Conservation (phyloP, 495 filamentous ascomycete genomes). For the Alectoria sarmentosa region DNA sequence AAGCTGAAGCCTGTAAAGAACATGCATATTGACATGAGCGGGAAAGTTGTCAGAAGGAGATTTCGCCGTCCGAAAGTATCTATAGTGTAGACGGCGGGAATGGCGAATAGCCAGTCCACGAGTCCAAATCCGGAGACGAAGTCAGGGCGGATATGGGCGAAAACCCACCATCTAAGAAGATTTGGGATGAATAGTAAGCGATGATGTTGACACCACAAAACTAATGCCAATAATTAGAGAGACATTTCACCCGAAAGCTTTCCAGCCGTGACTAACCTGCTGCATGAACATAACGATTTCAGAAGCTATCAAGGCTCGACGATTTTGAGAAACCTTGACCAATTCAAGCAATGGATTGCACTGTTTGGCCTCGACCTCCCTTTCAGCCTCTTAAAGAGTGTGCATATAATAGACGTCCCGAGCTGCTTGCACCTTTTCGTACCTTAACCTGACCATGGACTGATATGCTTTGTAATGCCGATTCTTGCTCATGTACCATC, state of each 20-base stretch:
- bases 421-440: constrained; percentile 67
- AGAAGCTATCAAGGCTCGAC: constrained; percentile 67
- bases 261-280: constrained; percentile 45
- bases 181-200: constrained; percentile 47
- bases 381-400: constrained; percentile 61
- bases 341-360: constrained; percentile 60
- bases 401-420: constrained; percentile 80
- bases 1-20: constrained; percentile 79
- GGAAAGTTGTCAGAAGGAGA: constrained; percentile 69
- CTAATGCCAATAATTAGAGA: constrained; percentile 22
- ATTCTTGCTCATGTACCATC: constrained; percentile 72
- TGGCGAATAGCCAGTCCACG: constrained; percentile 11
- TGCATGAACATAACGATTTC: constrained; percentile 85
- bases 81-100: constrained; percentile 13
- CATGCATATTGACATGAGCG: constrained; percentile 59
- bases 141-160: constrained; percentile 48
- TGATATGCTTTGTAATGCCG: constrained; percentile 59
- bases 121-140: constrained; percentile 44
- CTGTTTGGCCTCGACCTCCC: constrained; percentile 46
- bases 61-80: constrained; percentile 41
- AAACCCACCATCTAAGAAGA: constrained; percentile 48
- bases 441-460: constrained; percentile 59
- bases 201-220: constrained; percentile 58
- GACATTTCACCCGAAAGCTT: not conserved
- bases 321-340: constrained; percentile 67